Conservation (phyloP, 345 rosid genomes). For the Eutrema yunnanense region DNA sequence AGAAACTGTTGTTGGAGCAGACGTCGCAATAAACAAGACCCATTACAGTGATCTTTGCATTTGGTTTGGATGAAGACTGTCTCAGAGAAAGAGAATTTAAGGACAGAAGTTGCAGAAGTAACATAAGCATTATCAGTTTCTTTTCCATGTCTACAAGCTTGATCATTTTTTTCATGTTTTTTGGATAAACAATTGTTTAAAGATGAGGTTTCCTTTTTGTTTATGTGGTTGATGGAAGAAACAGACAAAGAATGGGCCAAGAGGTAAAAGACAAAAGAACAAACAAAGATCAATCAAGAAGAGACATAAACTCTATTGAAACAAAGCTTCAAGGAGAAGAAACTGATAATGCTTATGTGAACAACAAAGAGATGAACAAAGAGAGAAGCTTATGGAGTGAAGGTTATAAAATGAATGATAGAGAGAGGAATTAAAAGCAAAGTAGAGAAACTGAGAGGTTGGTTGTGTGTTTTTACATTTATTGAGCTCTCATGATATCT, state of each 20-base stretch:
- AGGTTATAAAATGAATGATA: slow-evolving; percentile 5
- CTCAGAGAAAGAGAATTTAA: slow-evolving; percentile 32
- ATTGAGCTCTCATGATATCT: slow-evolving; percentile 8
- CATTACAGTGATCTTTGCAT: slow-evolving; percentile 64
- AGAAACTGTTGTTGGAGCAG: slow-evolving; percentile 95
- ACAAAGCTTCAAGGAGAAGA: slow-evolving; percentile 1
- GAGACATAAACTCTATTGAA: slow-evolving; percentile 15
- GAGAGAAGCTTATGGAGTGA: not conserved
- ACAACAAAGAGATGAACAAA: not conserved
- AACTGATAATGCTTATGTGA: not conserved
- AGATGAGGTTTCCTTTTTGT: slow-evolving; percentile 21
- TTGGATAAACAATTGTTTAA: slow-evolving; percentile 22
- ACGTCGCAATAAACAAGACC: slow-evolving; percentile 95
- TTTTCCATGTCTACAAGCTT: slow-evolving; percentile 12
- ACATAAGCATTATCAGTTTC: slow-evolving; percentile 24
- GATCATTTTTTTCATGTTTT: not conserved
- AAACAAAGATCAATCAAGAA: slow-evolving; percentile 14
- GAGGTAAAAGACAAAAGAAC: slow-evolving; percentile 12
- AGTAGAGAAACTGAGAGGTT: slow-evolving; percentile 10
- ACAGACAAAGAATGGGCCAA: slow-evolving; percentile 25
- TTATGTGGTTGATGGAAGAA: slow-evolving; percentile 33
- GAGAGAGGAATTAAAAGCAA: not conserved
- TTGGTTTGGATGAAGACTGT: slow-evolving; percentile 25
- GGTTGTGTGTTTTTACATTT: slow-evolving; percentile 7
- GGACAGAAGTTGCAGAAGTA: slow-evolving; percentile 42